Percentiles rank a stretch among this genome's conserved stretches.
Conservation (phyloP, 495 filamentous ascomycete species). For the Neurospora intermedia region DNA sequence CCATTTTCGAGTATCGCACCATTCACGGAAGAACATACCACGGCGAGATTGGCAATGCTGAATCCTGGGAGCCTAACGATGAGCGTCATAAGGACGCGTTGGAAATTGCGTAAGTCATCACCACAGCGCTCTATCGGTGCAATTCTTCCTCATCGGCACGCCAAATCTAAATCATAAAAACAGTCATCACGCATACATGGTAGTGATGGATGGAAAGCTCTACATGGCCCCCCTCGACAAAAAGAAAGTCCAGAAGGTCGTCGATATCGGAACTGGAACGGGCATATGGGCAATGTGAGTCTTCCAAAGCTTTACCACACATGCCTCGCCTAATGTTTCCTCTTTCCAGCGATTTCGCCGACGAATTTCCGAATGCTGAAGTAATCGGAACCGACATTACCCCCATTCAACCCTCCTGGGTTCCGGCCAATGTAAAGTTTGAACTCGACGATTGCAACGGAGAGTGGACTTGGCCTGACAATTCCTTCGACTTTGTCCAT, state of each 20-base stretch:
- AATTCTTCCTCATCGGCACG: too few relatives aligned
- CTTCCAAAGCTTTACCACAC: too few relatives aligned
- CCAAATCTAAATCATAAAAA: not conserved
- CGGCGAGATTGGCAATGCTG: constrained; percentile 6
- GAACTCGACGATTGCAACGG: constrained; percentile 38
- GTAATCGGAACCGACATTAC: constrained; percentile 43
- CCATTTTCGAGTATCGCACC: constrained; percentile 22
- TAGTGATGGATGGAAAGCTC: constrained; percentile 40
- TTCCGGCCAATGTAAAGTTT: constrained; percentile 38
- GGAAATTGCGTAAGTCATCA: constrained; percentile 20
- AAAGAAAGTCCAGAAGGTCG: constrained; percentile 21
- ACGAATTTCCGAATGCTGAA: constrained; percentile 34
- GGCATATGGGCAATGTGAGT: constrained; percentile 30
- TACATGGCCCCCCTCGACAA: constrained; percentile 36
- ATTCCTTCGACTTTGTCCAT: constrained; percentile 49
- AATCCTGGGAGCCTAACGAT: constrained; percentile 18
- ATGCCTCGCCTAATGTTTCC: not conserved
- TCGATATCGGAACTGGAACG: constrained; percentile 30
- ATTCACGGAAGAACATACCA: constrained; percentile 19
- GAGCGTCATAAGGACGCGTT: constrained; percentile 11
- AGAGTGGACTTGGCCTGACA: constrained; percentile 33
- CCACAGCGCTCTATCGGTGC: not conserved
- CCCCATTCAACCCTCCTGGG: constrained; percentile 27
- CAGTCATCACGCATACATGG: constrained; percentile 10
- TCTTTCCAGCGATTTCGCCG: constrained; percentile 37